Evolutionary conservation across 768 basidiomycete species (phyloP).

Genomic region (Termitomyces sp.): DNA sequence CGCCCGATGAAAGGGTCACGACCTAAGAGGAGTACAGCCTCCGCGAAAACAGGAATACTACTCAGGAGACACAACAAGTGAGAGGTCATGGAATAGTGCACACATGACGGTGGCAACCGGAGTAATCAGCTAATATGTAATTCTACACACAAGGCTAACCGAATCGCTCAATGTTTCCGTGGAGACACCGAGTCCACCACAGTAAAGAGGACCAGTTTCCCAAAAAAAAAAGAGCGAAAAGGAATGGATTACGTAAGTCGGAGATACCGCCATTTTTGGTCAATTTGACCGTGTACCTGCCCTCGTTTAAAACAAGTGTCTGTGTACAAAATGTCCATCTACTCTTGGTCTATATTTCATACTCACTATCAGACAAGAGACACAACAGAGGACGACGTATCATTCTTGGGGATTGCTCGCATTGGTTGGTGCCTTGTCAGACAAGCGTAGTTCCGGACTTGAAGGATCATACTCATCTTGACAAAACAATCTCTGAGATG

Average conservation of each 20-base stretch:
- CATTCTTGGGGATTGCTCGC: not conserved
- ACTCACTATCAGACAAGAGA: not conserved
- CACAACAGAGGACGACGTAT: not conserved
- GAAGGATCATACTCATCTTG: slow-evolving; percentile 13
- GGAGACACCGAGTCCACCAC: not conserved
- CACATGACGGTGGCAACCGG: slow-evolving; percentile 16
- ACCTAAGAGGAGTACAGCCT: slow-evolving; percentile 27
- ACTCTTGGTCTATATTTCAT: not conserved
- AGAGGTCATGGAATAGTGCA: slow-evolving; percentile 20
- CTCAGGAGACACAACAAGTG: slow-evolving; percentile 17
- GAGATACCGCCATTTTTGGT: not conserved
- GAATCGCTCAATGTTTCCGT: slow-evolving; percentile 7
- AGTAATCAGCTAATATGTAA: slow-evolving; percentile 8
- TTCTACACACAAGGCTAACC: slow-evolving; percentile 5
- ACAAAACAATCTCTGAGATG: slow-evolving; percentile 3
- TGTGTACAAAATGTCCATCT: not conserved
- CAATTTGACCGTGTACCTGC: not conserved
- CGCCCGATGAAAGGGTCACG: slow-evolving; percentile 17
- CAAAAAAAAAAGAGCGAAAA: not conserved
- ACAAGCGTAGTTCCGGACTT: slow-evolving; percentile 34
- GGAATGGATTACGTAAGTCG: slow-evolving; percentile 16
- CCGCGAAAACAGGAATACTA: slow-evolving; percentile 24
- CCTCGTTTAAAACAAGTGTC: not conserved
- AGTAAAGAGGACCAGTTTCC: not conserved
- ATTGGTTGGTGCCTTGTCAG: slow-evolving; percentile 22